Base-by-base conservation (phyloP, 129 eudicot species). In the Flaveria brownii region DNA sequence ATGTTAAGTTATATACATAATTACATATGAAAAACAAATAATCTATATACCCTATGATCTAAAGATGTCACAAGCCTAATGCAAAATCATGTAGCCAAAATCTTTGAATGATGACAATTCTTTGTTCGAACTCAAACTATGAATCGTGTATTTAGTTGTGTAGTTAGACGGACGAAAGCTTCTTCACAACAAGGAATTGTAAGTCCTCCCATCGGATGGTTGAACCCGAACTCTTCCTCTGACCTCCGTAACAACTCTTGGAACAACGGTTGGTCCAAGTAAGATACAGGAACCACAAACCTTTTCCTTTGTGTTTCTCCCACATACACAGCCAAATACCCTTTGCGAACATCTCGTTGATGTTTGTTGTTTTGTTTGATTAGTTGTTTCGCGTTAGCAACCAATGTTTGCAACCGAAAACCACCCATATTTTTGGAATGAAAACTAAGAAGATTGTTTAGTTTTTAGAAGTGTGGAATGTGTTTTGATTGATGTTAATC, bases 171-270 rank as follows among this genome's bases (percentile, higher is more conserved):
- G 67, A 84, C 50, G 23, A 85, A 85, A 26, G 77, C 71, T 41
- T 83, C 85, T 77, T 76, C 87, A 1, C 57, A 60, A 71, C 88
- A 84, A 5, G 91, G 86, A 64, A 87, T 87, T 0, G 86, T 87
- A 28, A 84, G 82, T 66, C 88, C 83, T 52, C 91, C 91, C 81
- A 71, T 84, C 0, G 83, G 83, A 76, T 87, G 86, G 74, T 76
- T 26, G 70, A 84, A 87, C 46, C 86, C 83, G n/a, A 26, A 84
- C 63, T 87, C 88, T 79, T 87, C 91, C 20, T 79, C 85, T 2
- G 88, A 80, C 28, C 70, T 60, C n/a, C 71, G 79, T 52, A 84
- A 66, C 76, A 87, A 46, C 36, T 78, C 83, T 56, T 84, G 91
- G 61, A 87, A 87, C 39, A 78, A 47, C 0, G 91, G 88, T 52